Evolutionary conservation across 805 yeast species (phyloP).

Genomic region (Wickerhamiella alocasiicola): DNA sequence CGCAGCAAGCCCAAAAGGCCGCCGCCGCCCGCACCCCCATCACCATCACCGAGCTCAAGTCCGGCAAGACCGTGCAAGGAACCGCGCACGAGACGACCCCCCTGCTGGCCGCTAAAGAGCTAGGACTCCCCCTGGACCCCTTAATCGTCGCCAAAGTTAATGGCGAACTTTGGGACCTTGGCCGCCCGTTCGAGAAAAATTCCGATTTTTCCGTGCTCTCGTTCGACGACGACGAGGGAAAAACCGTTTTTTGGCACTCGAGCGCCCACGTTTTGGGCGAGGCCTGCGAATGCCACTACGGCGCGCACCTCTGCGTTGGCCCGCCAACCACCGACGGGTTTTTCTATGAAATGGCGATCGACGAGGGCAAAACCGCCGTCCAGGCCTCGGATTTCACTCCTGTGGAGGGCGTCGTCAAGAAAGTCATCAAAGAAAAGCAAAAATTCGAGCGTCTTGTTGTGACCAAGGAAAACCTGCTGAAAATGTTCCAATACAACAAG

Average conservation of each 20-base stretch:
- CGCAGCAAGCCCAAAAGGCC: constrained; percentile 62
- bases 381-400: constrained; percentile 71
- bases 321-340: constrained; percentile 98
- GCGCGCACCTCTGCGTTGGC: constrained; percentile 85
- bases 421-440: constrained; percentile 89
- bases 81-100: constrained; percentile 86
- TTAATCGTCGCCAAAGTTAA: constrained; percentile 85
- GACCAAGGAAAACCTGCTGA: constrained; percentile 79
- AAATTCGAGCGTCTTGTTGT: constrained; percentile 85
- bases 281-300: constrained; percentile 91
- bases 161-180: constrained; percentile 88
- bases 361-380: constrained; percentile 61
- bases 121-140: constrained; percentile 79
- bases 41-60: constrained; percentile 62
- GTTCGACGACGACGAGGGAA: constrained; percentile 89
- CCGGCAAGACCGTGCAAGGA: constrained; percentile 70
- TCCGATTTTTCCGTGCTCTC: constrained; percentile 65
- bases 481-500: constrained; percentile 92
- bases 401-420: constrained; percentile 76
- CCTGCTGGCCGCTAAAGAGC: constrained; percentile 64
- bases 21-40: constrained; percentile 50
- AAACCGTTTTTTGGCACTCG: constrained; percentile 96
- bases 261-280: constrained; percentile 97
- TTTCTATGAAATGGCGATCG: constrained; percentile 89
- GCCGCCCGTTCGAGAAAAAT: constrained; percentile 78